These are phyloP conservation scores for Boletus subluridellus DNA, from an alignment of 1,284 basidiomycete genomes.

Conservation along the genomic window DNA sequence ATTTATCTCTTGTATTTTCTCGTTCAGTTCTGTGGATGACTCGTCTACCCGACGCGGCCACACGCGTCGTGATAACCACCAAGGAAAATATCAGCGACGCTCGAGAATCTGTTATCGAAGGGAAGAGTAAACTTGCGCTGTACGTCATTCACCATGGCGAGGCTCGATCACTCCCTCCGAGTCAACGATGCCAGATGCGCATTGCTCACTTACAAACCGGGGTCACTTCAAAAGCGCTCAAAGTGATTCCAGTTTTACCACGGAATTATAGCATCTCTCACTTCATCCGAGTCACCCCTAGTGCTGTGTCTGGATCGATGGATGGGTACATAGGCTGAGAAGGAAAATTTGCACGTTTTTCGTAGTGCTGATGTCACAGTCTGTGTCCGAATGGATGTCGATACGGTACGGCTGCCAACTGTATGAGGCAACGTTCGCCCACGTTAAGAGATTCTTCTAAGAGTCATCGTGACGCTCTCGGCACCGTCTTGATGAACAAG, in stretches of 20 bases:
- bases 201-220: background rate
- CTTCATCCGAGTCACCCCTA: background rate
- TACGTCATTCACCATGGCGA: too few species aligned
- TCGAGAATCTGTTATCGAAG: background rate
- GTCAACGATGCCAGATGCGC: background rate
- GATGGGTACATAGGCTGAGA: background rate
- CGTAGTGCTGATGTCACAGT: background rate
- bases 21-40: background rate
- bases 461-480: conserved; percentile 8
- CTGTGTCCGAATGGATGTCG: background rate
- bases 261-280: background rate
- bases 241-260: background rate
- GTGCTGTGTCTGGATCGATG: background rate
- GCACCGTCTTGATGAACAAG: conserved; percentile 11
- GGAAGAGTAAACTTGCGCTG: background rate
- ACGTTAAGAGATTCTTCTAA: background rate
- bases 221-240: background rate
- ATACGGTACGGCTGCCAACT: background rate
- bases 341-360: background rate
- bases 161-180: background rate
- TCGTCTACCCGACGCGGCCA: background rate
- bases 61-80: background rate
- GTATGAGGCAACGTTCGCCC: background rate
- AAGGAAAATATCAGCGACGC: background rate
- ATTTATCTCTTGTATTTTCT: conserved; percentile 10